A percentile compares a stretch with the other conserved stretches of the same genome.
These are phyloP conservation scores for Nothopassalora personata DNA, from an alignment of 2,329 filamentous ascomycete species.

Conservation along the genomic window DNA sequence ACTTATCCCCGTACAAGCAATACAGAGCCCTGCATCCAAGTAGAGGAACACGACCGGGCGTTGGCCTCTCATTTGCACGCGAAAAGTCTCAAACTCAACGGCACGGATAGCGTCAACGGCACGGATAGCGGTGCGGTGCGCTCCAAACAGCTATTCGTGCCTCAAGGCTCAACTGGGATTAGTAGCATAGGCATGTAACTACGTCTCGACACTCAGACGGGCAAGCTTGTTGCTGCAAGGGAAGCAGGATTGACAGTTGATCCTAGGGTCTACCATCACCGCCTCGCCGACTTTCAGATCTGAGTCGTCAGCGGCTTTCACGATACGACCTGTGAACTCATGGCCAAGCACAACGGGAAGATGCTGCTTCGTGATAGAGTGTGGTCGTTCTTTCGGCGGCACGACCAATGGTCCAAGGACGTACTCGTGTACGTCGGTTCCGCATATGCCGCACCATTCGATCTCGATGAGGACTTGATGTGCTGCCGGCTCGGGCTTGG, in stretches of 20 bases:
- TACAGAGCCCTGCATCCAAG: background rate
- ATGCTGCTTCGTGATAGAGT: slow-evolving; percentile 11
- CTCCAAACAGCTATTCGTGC: no score
- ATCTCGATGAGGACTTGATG: slow-evolving; percentile 20
- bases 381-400: slow-evolving; percentile 9
- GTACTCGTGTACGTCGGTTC: slow-evolving; percentile 23
- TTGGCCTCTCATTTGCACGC: no score
- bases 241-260: slow-evolving; percentile 15
- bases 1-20: background rate
- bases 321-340: slow-evolving; percentile 18
- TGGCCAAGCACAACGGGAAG: slow-evolving; percentile 16
- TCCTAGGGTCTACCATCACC: slow-evolving; percentile 19
- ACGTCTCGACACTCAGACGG: no score
- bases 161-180: no score
- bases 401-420: slow-evolving; percentile 17
- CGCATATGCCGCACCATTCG: slow-evolving; percentile 22
- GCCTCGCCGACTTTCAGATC: slow-evolving; percentile 9
- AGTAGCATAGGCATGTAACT: no score
- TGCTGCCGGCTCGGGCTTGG: slow-evolving; percentile 9
- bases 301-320: slow-evolving; percentile 5
- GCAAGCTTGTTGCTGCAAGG: slow-evolving; percentile 7
- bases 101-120: no score
- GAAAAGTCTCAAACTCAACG: no score
- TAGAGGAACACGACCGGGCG: no score
- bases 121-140: no score